Conservation (phyloP, 352 stramenopile species). For the Globisporangium camurandrum region DNA sequence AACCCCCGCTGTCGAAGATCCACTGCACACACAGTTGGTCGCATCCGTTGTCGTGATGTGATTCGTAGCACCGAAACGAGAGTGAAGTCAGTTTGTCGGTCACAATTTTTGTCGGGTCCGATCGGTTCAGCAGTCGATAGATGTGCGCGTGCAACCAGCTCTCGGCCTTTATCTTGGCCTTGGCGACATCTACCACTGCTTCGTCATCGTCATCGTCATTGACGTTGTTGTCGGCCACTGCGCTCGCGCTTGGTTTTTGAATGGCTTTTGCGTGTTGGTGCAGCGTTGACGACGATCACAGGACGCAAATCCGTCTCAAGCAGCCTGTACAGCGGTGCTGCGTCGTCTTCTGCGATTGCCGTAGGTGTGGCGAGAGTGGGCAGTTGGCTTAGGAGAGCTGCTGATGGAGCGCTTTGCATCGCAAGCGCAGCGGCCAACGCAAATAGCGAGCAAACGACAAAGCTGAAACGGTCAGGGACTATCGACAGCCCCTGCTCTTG, state of each 20-base stretch:
- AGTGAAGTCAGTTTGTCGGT: background rate
- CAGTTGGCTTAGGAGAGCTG: background rate
- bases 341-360: background rate
- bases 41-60: background rate
- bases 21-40: background rate
- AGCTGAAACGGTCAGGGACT: background rate
- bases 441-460: background rate
- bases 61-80: background rate
- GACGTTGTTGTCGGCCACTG: too few relatives aligned
- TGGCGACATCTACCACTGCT: too few relatives aligned
- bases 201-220: too few relatives aligned
- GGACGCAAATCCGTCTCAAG: too few relatives aligned
- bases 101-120: background rate
- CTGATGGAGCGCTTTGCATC: background rate
- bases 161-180: background rate
- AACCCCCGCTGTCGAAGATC: background rate
- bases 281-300: too few relatives aligned
- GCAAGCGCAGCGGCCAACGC: background rate
- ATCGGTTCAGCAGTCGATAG: background rate
- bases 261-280: too few relatives aligned
- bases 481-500: conserved; percentile 6
- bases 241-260: too few relatives aligned
- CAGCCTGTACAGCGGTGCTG: too few relatives aligned
- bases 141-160: background rate
- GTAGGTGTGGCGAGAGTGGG: background rate